Evolutionary conservation across 176 grass and related monocot species (phyloP), one percentile per base, ranked within the genome.

Genomic region (Avena atlantica): DNA sequence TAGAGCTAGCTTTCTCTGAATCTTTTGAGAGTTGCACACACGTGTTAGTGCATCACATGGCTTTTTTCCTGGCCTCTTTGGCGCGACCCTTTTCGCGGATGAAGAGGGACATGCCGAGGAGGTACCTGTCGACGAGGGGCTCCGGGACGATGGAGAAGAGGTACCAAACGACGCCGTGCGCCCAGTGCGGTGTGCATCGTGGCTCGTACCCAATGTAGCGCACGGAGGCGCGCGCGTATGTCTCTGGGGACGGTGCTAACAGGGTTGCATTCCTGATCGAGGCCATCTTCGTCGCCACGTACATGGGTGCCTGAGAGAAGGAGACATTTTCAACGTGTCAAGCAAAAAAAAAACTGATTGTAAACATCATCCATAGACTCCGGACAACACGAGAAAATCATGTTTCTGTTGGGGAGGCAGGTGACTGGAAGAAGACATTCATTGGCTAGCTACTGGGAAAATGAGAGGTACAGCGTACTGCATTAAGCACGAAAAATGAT

Each of bases 271-370:
- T 55, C 68, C 42, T 84, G 83, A 91, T 86, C 3, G 88, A 86
- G 55, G 93, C 60, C 92, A 97, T 84, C 90, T 93, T 97, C 17
- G 95, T 97, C 52, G 92, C 92, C 76, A 89, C 95, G 15, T 93
- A 92, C 76, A 93, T 40, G 45, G 92, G 95, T 5, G 88, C 91
- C 95, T 97, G 40, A 42, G 40, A 42, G 40, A 42, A 42, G 40
- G 0, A 6, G 6, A 6, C 40, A 42, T 66, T 31, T 31, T 66
- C 12, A 66, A 66, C 59, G 59, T 66, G 25, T 29, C 14, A 6
- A 66, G 5, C 40, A 6, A 66, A 31, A 67, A 36, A 13, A 2
- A 67, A 67, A 34, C 64, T 67, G 47, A 10, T 52, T 52, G 4
- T 25, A 16, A 27, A 42, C 40, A 42, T 6, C 1, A 42, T 42